Conservation (phyloP, 78 protist species). For the Chrysochromulina parva region DNA sequence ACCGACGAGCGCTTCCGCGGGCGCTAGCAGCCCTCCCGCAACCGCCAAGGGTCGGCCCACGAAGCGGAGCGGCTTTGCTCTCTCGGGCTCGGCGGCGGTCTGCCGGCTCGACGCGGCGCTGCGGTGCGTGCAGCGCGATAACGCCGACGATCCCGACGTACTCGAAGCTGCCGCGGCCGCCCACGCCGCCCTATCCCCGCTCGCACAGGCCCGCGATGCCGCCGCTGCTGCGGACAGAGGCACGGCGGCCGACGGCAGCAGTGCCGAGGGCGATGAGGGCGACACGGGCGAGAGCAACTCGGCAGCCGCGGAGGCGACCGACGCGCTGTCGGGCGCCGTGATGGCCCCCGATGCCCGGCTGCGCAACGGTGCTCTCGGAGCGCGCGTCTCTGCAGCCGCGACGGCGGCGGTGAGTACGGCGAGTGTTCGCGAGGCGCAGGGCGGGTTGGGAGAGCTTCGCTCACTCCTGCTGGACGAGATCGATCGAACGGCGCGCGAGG, state of each 20-base stretch:
- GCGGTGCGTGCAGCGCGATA: background rate
- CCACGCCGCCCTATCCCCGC: background rate
- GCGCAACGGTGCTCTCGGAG: background rate
- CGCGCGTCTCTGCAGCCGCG: conserved; percentile 5
- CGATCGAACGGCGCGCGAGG: background rate
- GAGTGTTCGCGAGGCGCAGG: background rate
- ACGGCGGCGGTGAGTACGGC: background rate
- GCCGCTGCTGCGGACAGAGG: background rate
- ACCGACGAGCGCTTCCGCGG: no score
- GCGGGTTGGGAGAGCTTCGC: background rate
- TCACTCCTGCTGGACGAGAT: background rate
- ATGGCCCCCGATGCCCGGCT: background rate
- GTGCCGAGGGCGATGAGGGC: no score
- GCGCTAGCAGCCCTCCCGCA: no score
- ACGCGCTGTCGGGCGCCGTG: background rate
- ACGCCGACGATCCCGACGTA: background rate
- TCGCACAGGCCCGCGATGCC: no score
- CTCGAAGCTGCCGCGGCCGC: background rate
- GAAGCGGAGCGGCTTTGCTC: background rate
- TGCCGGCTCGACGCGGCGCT: background rate
- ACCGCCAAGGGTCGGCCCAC: no score
- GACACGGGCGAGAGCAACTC: background rate
- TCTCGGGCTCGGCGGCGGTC: background rate
- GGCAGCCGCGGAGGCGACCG: background rate
- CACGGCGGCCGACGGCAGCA: background rate